Evolutionary conservation across 805 yeast species (phyloP).

Genomic region (Candida peoriensis): DNA sequence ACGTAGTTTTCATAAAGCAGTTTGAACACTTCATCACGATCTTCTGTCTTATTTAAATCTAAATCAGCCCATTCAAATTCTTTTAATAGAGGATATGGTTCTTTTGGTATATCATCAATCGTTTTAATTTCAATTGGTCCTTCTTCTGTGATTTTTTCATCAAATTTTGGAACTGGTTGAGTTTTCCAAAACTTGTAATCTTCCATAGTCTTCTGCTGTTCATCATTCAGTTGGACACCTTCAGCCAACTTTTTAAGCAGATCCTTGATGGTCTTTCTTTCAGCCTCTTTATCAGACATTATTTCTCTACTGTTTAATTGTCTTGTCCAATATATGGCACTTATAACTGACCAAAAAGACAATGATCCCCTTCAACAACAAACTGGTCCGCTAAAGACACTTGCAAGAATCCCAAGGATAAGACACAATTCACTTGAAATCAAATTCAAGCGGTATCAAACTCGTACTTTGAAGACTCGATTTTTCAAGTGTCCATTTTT

Average conservation of each 20-base stretch:
- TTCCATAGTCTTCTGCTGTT: conserved; percentile 67
- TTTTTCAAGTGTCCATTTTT: no score
- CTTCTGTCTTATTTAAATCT: conserved; percentile 50
- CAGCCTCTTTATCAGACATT: conserved; percentile 20
- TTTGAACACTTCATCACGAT: conserved; percentile 73
- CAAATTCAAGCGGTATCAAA: no score
- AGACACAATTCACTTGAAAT: no score
- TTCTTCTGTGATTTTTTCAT: conserved; percentile 59
- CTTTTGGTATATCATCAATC: conserved; percentile 64
- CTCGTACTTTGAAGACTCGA: no score
- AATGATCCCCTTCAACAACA: no score
- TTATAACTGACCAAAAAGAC: no score
- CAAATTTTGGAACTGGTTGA: conserved; percentile 84
- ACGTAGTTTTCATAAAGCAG: conserved; percentile 87
- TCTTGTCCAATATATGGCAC: no score
- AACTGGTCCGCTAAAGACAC: no score
- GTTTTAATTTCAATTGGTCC: conserved; percentile 81
- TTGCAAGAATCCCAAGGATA: no score
- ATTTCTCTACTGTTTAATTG: no score
- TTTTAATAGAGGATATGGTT: conserved; percentile 58
- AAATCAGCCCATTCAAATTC: conserved; percentile 90
- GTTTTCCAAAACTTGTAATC: conserved; percentile 97
- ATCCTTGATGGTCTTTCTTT: conserved; percentile 45
- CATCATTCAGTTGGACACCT: conserved; percentile 40
- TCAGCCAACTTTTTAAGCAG: conserved; percentile 38